Evolutionary conservation across 345 rosid genomes (phyloP).

Genomic region (Garcia nutans): DNA sequence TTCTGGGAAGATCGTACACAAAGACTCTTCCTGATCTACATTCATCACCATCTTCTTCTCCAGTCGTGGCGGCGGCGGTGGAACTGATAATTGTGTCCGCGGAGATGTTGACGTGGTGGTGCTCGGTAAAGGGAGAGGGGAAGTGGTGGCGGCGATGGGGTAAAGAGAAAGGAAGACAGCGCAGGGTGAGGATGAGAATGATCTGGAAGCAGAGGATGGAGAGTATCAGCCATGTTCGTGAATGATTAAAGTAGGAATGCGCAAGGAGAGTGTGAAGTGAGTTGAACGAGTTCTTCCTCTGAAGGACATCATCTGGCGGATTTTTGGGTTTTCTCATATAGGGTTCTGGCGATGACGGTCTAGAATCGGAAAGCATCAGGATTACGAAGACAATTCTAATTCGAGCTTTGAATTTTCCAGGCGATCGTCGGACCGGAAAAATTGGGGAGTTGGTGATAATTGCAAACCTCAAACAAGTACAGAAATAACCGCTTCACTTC

Average conservation of each 20-base stretch:
- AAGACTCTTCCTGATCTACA: slow-evolving; percentile 63
- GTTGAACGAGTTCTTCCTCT: slow-evolving; percentile 43
- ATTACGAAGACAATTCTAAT: neutral
- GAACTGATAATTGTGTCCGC: slow-evolving; percentile 5
- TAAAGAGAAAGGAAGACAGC: slow-evolving; percentile 47
- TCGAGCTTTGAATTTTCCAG: slow-evolving; percentile 8
- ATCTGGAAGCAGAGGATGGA: slow-evolving; percentile 59
- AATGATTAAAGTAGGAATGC: slow-evolving; percentile 38
- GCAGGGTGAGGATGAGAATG: slow-evolving; percentile 52
- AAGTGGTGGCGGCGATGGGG: slow-evolving; percentile 12
- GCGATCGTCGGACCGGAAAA: slow-evolving; percentile 28
- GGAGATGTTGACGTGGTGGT: slow-evolving; percentile 32
- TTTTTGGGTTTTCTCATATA: slow-evolving; percentile 33
- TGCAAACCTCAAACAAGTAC: too few relatives aligned
- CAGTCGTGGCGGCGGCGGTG: neutral
- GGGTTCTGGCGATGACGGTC: slow-evolving; percentile 45
- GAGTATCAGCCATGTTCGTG: slow-evolving; percentile 60
- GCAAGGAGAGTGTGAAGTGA: slow-evolving; percentile 33
- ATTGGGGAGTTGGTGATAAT: neutral
- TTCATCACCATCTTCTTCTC: slow-evolving; percentile 23
- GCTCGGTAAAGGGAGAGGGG: neutral
- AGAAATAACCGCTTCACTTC: too few relatives aligned
- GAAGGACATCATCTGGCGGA: slow-evolving; percentile 19
- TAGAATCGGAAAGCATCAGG: slow-evolving; percentile 55
- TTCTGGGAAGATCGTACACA: slow-evolving; percentile 74